phyloP scores from a whole-genome alignment of 352 stramenopile genomes.

The Elongisporangium senticosum region DNA sequence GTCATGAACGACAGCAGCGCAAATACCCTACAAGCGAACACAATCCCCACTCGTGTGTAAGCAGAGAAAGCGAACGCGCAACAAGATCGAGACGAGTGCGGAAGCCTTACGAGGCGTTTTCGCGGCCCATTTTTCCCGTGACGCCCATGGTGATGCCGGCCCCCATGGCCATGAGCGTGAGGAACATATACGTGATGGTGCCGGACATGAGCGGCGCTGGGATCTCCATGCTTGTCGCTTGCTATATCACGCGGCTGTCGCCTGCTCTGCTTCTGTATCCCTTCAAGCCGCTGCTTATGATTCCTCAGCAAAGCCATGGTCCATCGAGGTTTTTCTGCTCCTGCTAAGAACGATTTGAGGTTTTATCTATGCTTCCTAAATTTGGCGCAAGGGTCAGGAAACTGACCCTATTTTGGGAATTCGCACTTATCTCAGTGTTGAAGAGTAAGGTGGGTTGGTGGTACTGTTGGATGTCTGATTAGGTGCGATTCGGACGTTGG shows the following conservation, averaged over 20 bases:
- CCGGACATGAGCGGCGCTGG: conserved; percentile 72
- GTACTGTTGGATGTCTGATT: background rate
- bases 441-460: background rate
- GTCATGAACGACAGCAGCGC: conserved; percentile 78
- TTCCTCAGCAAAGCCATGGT: background rate
- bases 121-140: conserved; percentile 78
- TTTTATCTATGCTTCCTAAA: background rate
- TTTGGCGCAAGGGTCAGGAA: background rate
- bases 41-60: conserved; percentile 5
- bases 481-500: background rate
- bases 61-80: conserved; percentile 10
- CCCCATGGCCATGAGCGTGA: conserved; percentile 77
- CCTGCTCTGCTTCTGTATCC: background rate
- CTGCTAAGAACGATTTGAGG: background rate
- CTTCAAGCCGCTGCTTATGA: background rate
- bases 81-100: background rate
- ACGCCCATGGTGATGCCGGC: conserved; percentile 70
- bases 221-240: conserved; percentile 55
- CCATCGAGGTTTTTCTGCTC: background rate
- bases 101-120: conserved; percentile 76
- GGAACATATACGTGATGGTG: conserved; percentile 84
- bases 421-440: background rate
- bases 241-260: background rate
- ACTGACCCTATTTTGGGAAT: background rate
- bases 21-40: conserved; percentile 58